These are phyloP conservation scores for Candida schatavii DNA, from an alignment of 805 yeast species.

Conservation along the genomic window DNA sequence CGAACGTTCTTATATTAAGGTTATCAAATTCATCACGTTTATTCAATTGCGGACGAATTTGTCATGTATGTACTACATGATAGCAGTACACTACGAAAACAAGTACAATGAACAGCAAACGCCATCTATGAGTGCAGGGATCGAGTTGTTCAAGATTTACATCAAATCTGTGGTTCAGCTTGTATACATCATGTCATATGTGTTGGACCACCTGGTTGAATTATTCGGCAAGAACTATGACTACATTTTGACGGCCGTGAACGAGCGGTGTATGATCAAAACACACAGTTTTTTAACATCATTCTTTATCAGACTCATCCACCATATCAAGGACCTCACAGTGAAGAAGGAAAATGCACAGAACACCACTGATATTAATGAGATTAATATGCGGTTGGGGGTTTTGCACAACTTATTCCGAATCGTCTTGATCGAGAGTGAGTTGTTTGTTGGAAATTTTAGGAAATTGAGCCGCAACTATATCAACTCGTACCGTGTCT, in stretches of 20 bases:
- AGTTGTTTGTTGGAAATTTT: constrained; percentile 42
- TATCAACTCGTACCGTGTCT: constrained; percentile 38
- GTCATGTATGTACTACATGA: constrained; percentile 38
- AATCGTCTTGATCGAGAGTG: constrained; percentile 35
- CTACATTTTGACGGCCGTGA: constrained; percentile 32
- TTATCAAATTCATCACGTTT: constrained; percentile 32
- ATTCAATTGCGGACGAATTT: constrained; percentile 37
- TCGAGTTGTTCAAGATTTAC: constrained; percentile 41
- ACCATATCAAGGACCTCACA: constrained; percentile 33
- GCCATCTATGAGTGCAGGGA: constrained; percentile 36
- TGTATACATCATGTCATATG: constrained; percentile 42
- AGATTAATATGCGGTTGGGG: constrained; percentile 22
- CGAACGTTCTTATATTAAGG: constrained; percentile 31
- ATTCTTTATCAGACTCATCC: constrained; percentile 37
- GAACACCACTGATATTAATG: constrained; percentile 11
- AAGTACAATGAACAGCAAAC: constrained; percentile 24
- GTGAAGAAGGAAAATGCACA: constrained; percentile 8
- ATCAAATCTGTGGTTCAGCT: constrained; percentile 40
- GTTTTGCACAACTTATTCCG: constrained; percentile 31
- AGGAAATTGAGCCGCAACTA: constrained; percentile 34
- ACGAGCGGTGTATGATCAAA: constrained; percentile 39
- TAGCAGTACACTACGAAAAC: constrained; percentile 40
- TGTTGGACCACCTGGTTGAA: constrained; percentile 39
- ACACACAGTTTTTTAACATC: constrained; percentile 38
- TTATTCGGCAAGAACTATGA: constrained; percentile 40